Base-by-base conservation (phyloP, 2,329 filamentous ascomycete species). In the Neofusicoccum umdonicola region DNA sequence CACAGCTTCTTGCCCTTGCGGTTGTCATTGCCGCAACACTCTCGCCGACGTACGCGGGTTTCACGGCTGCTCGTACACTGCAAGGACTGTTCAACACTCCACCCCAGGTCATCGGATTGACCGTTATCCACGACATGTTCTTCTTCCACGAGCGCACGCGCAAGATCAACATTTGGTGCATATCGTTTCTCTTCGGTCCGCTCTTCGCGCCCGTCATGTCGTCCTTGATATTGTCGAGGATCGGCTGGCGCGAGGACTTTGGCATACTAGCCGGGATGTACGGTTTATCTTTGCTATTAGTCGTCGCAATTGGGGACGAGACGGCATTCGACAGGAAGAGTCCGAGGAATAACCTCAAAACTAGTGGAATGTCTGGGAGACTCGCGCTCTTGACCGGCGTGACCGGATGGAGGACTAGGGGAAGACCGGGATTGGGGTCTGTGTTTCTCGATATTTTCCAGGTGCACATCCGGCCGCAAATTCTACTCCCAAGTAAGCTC, bases 81-180 rank as follows among this genome's bases (percentile, higher is more conserved):
- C 71, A 70, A 34, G 72, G 70, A 13, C 68, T 72, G 39, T 71
- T 73, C 61, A 58, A 63, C 31, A 70, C 72, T 9, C 64, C 69
- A 3, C 67, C 70, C 5, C 71, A 74, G 48, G 69, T 70, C 15
- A 67, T 70, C 34, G 71, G 71, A 12, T 64, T 75, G 13, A 68
- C 66, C 27, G 68, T 70, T 27, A 68, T 77, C 15, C 73, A 77
- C 50, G 75, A 77, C 58, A 72, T 77, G 73, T 77, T 76, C 67
- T 77, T 69, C 69, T 76, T 76, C 66, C 74, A 77, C 45, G 74
- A 77, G 63, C 74, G 73, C 42, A 72, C 74, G 3, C 67, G 74
- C 5, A 75, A 74, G 54, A 72, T 76, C 60, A 74, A 73, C 19
- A 44, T 42, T 4, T 63, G 60, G 60, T 67, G 64, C 17, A 62